These are phyloP conservation scores for Capniomyces stellatus DNA, from an alignment of 371 early-diverging fungal species.

Conservation along the genomic window DNA sequence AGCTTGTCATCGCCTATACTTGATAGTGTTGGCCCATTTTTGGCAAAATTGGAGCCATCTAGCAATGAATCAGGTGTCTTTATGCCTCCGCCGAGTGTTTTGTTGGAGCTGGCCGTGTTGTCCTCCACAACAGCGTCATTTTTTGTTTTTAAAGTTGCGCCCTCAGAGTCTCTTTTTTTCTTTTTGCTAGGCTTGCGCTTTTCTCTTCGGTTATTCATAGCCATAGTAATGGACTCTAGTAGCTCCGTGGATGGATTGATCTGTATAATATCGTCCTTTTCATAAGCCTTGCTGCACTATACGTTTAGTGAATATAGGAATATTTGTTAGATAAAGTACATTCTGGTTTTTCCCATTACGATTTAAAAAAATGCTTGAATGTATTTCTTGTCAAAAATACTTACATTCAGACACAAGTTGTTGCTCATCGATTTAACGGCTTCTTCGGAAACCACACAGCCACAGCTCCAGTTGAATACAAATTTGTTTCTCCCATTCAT, in stretches of 20 bases:
- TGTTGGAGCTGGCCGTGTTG: no score
- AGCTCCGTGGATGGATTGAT: background rate
- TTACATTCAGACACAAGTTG: constrained; percentile 2
- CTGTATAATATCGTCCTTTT: background rate
- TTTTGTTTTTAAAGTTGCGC: background rate
- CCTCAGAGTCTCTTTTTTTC: background rate
- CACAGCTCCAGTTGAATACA: constrained; percentile 59
- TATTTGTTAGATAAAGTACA: no score
- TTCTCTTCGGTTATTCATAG: background rate
- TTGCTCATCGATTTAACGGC: constrained; percentile 49
- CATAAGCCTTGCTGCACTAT: background rate
- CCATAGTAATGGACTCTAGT: background rate
- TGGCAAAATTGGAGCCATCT: no score
- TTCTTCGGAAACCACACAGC: constrained; percentile 73
- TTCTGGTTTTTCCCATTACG: no score
- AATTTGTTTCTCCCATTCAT: constrained; percentile 83
- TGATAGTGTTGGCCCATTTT: no score
- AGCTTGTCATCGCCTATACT: no score
- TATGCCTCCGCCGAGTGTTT: no score
- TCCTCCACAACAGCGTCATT: no score
- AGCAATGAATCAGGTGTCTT: no score
- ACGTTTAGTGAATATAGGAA: no score
- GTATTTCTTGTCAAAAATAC: no score
- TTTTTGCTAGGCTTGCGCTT: background rate
- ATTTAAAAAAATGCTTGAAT: no score